phyloP scores from a whole-genome alignment of 2,329 filamentous ascomycete species.

The Tolypocladium nubicola region DNA sequence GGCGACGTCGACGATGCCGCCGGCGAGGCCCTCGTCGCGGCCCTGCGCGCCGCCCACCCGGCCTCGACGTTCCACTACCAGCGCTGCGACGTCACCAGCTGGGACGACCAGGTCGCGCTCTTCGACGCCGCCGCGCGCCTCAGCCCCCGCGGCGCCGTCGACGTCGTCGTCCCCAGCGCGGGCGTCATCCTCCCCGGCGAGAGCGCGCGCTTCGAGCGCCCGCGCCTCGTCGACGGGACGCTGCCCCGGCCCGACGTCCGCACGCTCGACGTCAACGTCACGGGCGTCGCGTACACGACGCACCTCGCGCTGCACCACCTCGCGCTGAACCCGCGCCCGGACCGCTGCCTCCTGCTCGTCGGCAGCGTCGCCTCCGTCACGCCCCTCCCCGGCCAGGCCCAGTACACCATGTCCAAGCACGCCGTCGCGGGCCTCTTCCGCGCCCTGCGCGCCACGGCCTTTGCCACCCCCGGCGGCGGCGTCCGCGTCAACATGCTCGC shows the following conservation, averaged over 20 bases:
- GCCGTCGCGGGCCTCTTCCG: conserved; percentile 56
- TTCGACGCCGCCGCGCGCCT: conserved; percentile 47
- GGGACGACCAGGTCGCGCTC: conserved; percentile 51
- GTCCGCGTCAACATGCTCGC: conserved; percentile 56
- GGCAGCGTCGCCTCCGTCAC: conserved; percentile 48
- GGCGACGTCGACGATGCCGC: conserved; percentile 48
- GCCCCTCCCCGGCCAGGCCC: conserved; percentile 31
- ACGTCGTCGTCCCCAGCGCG: conserved; percentile 57
- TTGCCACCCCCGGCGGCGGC: conserved; percentile 10
- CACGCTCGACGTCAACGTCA: conserved; percentile 52
- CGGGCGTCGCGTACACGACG: conserved; percentile 52
- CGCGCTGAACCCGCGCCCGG: conserved; percentile 16
- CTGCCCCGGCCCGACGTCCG: conserved; percentile 36
- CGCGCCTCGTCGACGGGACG: conserved; percentile 28
- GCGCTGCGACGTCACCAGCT: conserved; percentile 54
- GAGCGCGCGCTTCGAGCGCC: conserved; percentile 33
- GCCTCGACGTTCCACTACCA: conserved; percentile 41
- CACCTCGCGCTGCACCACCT: conserved; percentile 48
- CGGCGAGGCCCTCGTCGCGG: conserved; percentile 43
- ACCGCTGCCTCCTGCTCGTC: conserved; percentile 52
- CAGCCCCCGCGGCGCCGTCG: conserved; percentile 44
- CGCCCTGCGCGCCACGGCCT: conserved; percentile 38
- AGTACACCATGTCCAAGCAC: conserved; percentile 56
- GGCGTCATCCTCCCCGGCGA: conserved; percentile 37
- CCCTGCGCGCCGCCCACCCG: conserved; percentile 30